Conservation (phyloP, 305 asterid genomes). For the Fraxinus dipetala region DNA sequence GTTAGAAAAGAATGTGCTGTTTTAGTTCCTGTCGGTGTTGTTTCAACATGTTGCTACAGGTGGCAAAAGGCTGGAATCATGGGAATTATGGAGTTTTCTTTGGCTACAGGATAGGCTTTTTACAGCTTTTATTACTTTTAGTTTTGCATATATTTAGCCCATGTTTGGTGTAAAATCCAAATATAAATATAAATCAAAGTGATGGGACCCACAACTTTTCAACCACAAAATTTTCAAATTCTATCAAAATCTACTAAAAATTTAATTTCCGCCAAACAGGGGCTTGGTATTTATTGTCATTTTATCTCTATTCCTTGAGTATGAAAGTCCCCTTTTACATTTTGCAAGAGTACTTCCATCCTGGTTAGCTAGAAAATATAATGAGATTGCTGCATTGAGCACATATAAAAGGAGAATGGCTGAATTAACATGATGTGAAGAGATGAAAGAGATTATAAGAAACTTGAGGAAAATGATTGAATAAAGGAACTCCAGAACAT, state of each 20-base stretch:
- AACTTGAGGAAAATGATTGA: background rate
- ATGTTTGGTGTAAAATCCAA: too few species aligned
- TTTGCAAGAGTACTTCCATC: background rate
- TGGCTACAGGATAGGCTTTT: background rate
- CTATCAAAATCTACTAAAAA: too few species aligned
- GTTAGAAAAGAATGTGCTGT: background rate
- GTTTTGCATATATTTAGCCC: background rate
- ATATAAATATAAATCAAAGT: too few species aligned
- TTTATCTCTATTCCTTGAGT: background rate
- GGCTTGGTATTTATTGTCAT: background rate
- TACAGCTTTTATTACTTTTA: background rate
- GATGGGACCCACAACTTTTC: too few species aligned
- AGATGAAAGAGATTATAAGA: background rate
- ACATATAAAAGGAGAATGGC: background rate
- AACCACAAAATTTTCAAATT: too few species aligned
- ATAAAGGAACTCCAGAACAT: too few species aligned
- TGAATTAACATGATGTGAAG: background rate
- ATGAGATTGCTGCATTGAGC: background rate
- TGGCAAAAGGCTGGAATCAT: background rate
- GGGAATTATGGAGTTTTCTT: background rate
- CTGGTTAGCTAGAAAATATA: background rate
- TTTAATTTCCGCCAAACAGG: too few species aligned
- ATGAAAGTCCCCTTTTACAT: background rate
- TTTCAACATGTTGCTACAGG: background rate
- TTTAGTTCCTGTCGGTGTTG: background rate